These are phyloP conservation scores for Colletotrichum costaricense DNA, from an alignment of 2,329 filamentous ascomycete species.

Conservation along the genomic window DNA sequence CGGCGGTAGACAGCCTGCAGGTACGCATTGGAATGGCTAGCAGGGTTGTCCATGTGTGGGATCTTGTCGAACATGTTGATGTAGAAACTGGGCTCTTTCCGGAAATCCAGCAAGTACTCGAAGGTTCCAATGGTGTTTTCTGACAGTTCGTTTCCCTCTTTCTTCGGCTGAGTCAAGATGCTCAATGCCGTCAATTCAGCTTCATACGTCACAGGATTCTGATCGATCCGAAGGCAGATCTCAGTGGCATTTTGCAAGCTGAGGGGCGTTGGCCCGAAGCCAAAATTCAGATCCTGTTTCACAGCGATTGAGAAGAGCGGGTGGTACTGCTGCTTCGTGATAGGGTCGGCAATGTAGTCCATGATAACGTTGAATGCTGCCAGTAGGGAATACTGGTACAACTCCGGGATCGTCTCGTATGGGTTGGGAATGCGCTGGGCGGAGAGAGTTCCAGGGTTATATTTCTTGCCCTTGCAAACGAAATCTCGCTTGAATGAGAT, in stretches of 20 bases:
- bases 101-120: constrained; percentile 28
- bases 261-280: not conserved
- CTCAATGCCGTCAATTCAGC: constrained; percentile 18
- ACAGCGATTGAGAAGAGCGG: constrained; percentile 7
- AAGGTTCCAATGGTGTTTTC: constrained; percentile 2
- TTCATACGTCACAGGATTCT: constrained; percentile 22
- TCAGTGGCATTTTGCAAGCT: constrained; percentile 11
- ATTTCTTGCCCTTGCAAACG: not conserved
- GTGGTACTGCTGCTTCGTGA: constrained; percentile 9
- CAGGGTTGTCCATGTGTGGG: constrained; percentile 28
- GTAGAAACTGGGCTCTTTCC: constrained; percentile 3
- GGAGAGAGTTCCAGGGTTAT: constrained; percentile 15
- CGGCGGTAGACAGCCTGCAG: not conserved
- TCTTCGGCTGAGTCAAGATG: constrained; percentile 16
- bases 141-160: not conserved
- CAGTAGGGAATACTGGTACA: not conserved
- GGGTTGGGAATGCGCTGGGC: constrained; percentile 20
- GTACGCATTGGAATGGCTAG: not conserved
- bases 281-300: not conserved
- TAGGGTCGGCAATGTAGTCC: constrained; percentile 19
- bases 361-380: constrained; percentile 26
- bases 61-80: constrained; percentile 27
- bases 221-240: constrained; percentile 5
- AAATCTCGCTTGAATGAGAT: constrained; percentile 17
- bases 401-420: not conserved